phyloP scores from a whole-genome alignment of 2,329 filamentous ascomycete species.

The Aspergillus sp. region DNA sequence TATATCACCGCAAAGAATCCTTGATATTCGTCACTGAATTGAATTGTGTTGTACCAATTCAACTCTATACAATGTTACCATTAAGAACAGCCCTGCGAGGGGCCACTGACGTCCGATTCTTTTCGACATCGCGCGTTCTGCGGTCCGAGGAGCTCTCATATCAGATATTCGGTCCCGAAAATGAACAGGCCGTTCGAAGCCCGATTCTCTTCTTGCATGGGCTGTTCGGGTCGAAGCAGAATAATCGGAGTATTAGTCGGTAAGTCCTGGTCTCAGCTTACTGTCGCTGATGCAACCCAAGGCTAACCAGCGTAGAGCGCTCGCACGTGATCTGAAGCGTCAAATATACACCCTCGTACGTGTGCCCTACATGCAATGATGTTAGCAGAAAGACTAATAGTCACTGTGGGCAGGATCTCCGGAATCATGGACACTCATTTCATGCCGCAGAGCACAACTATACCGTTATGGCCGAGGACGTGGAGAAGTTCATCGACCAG shows the following conservation, averaged over 20 bases:
- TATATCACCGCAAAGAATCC: too few species aligned
- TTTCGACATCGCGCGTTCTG: slow-evolving; percentile 25
- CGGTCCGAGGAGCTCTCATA: slow-evolving; percentile 29
- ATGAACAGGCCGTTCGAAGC: slow-evolving; percentile 28
- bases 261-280: slow-evolving; percentile 41
- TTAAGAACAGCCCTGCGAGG: slow-evolving; percentile 10
- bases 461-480: slow-evolving; percentile 70
- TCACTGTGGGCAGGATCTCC: slow-evolving; percentile 59
- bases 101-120: slow-evolving; percentile 15
- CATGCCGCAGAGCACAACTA: slow-evolving; percentile 75
- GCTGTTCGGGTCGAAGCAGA: slow-evolving; percentile 90
- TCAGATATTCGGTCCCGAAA: slow-evolving; percentile 32
- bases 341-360: slow-evolving; percentile 74
- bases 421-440: slow-evolving; percentile 88
- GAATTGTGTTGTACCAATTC: background rate
- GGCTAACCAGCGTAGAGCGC: slow-evolving; percentile 41
- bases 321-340: slow-evolving; percentile 73
- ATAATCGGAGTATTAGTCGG: slow-evolving; percentile 93
- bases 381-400: background rate
- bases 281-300: background rate
- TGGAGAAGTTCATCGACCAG: slow-evolving; percentile 67
- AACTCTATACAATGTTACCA: slow-evolving; percentile 8
- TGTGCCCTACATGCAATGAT: slow-evolving; percentile 7
- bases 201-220: slow-evolving; percentile 89
- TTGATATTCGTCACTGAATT: too few species aligned